phyloP scores from a whole-genome alignment of 805 yeast species.

The Wickerhamiella sorbophila region DNA sequence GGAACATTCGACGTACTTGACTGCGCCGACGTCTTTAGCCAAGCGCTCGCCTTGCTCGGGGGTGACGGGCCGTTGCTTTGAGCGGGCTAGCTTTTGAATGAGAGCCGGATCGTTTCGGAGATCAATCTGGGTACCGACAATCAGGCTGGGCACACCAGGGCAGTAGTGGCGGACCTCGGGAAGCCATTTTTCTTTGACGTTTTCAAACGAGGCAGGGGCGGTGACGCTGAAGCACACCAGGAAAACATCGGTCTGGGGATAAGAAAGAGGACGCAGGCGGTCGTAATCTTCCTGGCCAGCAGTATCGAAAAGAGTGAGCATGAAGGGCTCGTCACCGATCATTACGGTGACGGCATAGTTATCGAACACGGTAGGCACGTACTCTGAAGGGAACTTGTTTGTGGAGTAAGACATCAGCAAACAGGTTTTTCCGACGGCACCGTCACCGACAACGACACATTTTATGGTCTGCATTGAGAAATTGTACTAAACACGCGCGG shows the following conservation, averaged over 20 bases:
- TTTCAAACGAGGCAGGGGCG: constrained; percentile 93
- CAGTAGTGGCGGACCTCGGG: constrained; percentile 97
- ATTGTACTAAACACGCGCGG: background rate
- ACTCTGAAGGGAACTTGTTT: constrained; percentile 93
- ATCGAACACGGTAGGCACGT: constrained; percentile 97
- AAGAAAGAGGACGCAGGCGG: constrained; percentile 87
- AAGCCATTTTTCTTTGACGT: constrained; percentile 96
- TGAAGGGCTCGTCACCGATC: constrained; percentile 96
- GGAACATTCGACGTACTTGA: constrained; percentile 93
- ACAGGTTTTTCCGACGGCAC: constrained; percentile 98
- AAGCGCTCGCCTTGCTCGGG: constrained; percentile 81
- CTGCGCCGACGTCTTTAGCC: constrained; percentile 89
- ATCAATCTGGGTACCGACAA: constrained; percentile 95
- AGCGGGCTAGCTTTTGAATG: constrained; percentile 78
- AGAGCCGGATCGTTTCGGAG: constrained; percentile 86
- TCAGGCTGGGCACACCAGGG: constrained; percentile 94
- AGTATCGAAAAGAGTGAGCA: constrained; percentile 93
- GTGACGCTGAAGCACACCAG: constrained; percentile 92
- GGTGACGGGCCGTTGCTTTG: constrained; percentile 73
- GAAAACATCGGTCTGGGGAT: constrained; percentile 95
- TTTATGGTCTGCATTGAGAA: constrained; percentile 27
- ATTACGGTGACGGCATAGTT: constrained; percentile 35
- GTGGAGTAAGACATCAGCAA: constrained; percentile 91
- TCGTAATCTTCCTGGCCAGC: constrained; percentile 99
- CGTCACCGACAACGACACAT: constrained; percentile 98